phyloP scores from a whole-genome alignment of 306 rosid species.

The Argentina anserina region DNA sequence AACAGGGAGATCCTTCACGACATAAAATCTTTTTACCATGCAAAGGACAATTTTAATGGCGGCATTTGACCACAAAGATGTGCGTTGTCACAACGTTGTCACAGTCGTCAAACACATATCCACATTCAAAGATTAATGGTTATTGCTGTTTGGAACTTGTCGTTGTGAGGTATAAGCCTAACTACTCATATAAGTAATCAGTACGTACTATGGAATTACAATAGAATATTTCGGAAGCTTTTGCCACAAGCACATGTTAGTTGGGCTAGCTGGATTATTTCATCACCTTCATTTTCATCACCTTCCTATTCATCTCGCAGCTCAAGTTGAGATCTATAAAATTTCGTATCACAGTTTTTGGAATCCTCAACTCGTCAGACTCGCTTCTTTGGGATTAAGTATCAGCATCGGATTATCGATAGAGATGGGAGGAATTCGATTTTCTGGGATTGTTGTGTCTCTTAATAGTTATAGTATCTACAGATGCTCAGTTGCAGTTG shows the following conservation, averaged over 20 bases:
- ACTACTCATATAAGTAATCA: constrained; percentile 28
- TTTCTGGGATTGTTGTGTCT: constrained; percentile 29
- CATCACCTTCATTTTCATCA: constrained; percentile 24
- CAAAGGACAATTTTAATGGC: not conserved
- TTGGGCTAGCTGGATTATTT: constrained; percentile 38
- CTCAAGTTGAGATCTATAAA: constrained; percentile 27
- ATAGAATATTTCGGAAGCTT: constrained; percentile 13
- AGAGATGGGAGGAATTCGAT: constrained; percentile 40
- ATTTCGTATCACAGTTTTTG: constrained; percentile 18
- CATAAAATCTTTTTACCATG: not conserved
- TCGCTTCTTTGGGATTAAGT: constrained; percentile 14
- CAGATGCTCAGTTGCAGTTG: constrained; percentile 48
- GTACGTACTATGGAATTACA: not conserved
- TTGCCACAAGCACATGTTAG: constrained; percentile 32
- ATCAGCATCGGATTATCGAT: not conserved
- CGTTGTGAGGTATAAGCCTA: constrained; percentile 21
- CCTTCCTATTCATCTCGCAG: constrained; percentile 12
- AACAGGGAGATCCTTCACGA: not conserved
- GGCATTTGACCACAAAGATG: not conserved
- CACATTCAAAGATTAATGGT: constrained; percentile 4
- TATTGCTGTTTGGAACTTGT: constrained; percentile 3
- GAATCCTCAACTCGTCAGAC: constrained; percentile 8
- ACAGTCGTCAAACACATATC: not conserved
- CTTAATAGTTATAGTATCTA: constrained; percentile 37
- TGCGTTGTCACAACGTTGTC: not conserved